phyloP scores from a whole-genome alignment of 148 eudicot species.

The Arbutus unedo region DNA sequence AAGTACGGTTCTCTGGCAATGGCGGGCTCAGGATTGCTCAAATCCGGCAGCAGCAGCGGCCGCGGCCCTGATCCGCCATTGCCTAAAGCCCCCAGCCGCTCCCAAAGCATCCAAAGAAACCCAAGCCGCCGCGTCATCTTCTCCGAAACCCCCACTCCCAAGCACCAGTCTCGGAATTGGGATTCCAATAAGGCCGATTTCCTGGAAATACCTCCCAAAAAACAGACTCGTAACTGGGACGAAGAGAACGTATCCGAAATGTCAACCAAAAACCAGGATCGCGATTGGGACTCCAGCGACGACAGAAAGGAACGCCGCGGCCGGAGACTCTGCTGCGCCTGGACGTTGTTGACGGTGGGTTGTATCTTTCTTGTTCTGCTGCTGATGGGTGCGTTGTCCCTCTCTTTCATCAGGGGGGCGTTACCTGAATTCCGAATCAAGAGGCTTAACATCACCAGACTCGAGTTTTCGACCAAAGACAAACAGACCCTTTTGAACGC shows the following conservation, averaged over 20 bases:
- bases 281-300: neutral
- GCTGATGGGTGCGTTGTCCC: neutral
- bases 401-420: neutral
- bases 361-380: neutral
- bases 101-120: neutral
- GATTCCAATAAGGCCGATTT: neutral
- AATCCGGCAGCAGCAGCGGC: neutral
- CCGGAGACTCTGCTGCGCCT: conserved; percentile 2
- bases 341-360: neutral
- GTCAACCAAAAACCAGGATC: neutral
- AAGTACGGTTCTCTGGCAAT: neutral
- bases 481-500: neutral
- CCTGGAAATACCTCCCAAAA: neutral
- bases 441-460: neutral
- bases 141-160: neutral
- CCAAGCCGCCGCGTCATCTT: neutral
- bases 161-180: neutral
- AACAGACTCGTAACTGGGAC: neutral
- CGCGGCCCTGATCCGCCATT: neutral
- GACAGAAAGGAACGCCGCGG: neutral
- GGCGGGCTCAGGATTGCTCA: neutral
- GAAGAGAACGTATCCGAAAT: neutral
- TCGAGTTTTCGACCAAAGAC: neutral
- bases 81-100: neutral
- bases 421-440: neutral